These are phyloP conservation scores for Graphilbum fragrans DNA, from an alignment of 2,329 filamentous ascomycete genomes.

Conservation along the genomic window DNA sequence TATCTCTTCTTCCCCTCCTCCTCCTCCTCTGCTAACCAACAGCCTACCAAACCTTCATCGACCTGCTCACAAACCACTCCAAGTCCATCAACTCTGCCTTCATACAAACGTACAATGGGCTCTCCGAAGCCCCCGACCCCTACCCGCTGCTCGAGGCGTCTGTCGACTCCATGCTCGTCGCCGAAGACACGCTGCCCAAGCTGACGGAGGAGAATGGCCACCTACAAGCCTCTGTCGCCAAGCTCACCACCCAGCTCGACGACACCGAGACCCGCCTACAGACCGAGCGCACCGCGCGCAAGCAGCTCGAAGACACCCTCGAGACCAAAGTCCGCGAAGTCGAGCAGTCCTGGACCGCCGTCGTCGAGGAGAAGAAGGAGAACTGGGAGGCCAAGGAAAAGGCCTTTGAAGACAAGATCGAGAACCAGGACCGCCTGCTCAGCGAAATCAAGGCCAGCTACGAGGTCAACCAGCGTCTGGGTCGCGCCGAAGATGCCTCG, in stretches of 20 bases:
- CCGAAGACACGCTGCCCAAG: slow-evolving; percentile 85
- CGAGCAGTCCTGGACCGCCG: slow-evolving; percentile 78
- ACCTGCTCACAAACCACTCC: slow-evolving; percentile 88
- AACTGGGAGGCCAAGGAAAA: slow-evolving; percentile 94
- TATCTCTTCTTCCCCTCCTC: too few relatives aligned
- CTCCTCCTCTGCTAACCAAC: slow-evolving; percentile 5
- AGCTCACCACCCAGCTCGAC: slow-evolving; percentile 70
- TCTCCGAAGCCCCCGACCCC: slow-evolving; percentile 92
- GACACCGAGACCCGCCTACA: slow-evolving; percentile 72
- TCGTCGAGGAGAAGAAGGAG: slow-evolving; percentile 83
- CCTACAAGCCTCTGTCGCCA: slow-evolving; percentile 65
- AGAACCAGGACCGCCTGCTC: slow-evolving; percentile 82
- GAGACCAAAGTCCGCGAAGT: slow-evolving; percentile 80
- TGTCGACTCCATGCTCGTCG: slow-evolving; percentile 82
- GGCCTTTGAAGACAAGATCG: slow-evolving; percentile 80
- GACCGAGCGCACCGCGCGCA: slow-evolving; percentile 59
- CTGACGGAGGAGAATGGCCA: slow-evolving; percentile 80
- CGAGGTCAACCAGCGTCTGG: slow-evolving; percentile 86
- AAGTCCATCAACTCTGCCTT: slow-evolving; percentile 92
- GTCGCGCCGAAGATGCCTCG: slow-evolving; percentile 42
- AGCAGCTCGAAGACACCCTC: slow-evolving; percentile 63
- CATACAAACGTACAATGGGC: slow-evolving; percentile 78
- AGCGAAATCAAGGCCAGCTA: slow-evolving; percentile 96
- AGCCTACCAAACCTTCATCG: slow-evolving; percentile 97
- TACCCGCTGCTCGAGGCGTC: slow-evolving; percentile 94